phyloP scores from a whole-genome alignment of 2,329 filamentous ascomycete species.

The Teratosphaeriaceae sp. region DNA sequence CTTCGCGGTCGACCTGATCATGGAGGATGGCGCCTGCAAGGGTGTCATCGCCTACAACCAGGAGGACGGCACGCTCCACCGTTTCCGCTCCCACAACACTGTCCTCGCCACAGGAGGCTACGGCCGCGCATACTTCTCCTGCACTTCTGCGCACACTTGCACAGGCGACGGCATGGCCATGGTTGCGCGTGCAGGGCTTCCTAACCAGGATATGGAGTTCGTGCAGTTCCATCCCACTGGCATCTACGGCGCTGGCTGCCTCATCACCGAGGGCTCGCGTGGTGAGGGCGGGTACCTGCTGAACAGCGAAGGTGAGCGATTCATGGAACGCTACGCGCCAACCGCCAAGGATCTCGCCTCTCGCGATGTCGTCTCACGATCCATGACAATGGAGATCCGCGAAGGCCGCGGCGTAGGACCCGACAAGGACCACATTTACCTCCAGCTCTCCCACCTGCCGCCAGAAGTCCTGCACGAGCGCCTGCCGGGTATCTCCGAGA shows the following conservation, averaged over 20 bases:
- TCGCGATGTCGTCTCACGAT: constrained; percentile 93
- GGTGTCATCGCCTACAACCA: constrained; percentile 98
- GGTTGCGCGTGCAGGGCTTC: constrained; percentile 94
- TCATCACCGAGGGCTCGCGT: constrained; percentile 97
- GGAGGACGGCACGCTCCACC: constrained; percentile 95
- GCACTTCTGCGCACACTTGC: constrained; percentile 96
- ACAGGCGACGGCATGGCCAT: constrained; percentile 99
- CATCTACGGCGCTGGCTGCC: constrained; percentile 95
- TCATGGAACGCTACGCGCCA: constrained; percentile 98
- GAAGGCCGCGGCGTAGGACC: constrained; percentile 94
- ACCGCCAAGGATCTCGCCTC: constrained; percentile 97
- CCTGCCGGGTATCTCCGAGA: constrained; percentile 97
- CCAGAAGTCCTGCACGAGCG: constrained; percentile 89
- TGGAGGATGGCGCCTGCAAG: constrained; percentile 95
- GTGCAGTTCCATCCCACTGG: constrained; percentile 99
- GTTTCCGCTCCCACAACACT: constrained; percentile 94
- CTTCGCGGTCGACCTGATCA: constrained; percentile 93
- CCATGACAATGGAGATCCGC: constrained; percentile 97
- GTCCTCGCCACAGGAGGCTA: constrained; percentile 96
- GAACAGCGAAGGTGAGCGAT: constrained; percentile 96
- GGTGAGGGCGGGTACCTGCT: constrained; percentile 97
- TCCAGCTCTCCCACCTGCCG: constrained; percentile 93
- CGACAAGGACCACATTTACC: constrained; percentile 98
- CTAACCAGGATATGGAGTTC: constrained; percentile 99
- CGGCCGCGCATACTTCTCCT: constrained; percentile 96